Evolutionary conservation across 2,329 filamentous ascomycete species (phyloP), one percentile per base, ranked within the genome.

Genomic region (Fusarium kyushuense): DNA sequence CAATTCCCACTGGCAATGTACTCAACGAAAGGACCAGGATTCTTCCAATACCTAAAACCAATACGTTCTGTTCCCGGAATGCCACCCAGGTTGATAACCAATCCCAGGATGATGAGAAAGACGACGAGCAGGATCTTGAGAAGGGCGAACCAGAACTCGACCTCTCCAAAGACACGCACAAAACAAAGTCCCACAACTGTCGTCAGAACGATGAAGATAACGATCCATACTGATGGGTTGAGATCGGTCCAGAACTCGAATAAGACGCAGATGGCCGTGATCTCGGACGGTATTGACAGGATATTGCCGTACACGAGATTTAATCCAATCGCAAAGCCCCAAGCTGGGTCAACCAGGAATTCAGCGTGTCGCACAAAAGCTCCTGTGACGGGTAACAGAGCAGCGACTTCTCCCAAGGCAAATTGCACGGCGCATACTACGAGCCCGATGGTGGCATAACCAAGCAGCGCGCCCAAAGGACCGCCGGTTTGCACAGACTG

Each of bases 21-120:
- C 70, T 90, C 86, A 33, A 89, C 87, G 70, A 91, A 90, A 0
- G 89, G 87, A 2, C 89, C 90, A 0, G 91, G 90, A 32, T 88
- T 87, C 84, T 71, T 72, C 71, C 71, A 73, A 27, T 73, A 73
- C 25, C 54, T 65, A 49, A 73, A 73, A 11, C 71, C 71, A 19
- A 72, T 73, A 1, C 71, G 64, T 3, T 67, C 61, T 4, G 69
- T 72, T 30, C 71, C 71, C 1, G 71, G 71, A 0, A 73, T 41
- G 1, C 71, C 71, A 6, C 71, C 71, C 35, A 73, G 30, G 55
- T 72, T 70, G 46, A 73, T 79, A 73, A 61, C 81, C 27, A 86
- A 74, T 9, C 85, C 78, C 12, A 86, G 63, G 33, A 79, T 81
- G 12, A 86, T 75, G 43, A 87, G 79, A 65, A 86, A 80, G 13